phyloP scores from a whole-genome alignment of 2,329 filamentous ascomycete genomes.

The Orbilia quercus region DNA sequence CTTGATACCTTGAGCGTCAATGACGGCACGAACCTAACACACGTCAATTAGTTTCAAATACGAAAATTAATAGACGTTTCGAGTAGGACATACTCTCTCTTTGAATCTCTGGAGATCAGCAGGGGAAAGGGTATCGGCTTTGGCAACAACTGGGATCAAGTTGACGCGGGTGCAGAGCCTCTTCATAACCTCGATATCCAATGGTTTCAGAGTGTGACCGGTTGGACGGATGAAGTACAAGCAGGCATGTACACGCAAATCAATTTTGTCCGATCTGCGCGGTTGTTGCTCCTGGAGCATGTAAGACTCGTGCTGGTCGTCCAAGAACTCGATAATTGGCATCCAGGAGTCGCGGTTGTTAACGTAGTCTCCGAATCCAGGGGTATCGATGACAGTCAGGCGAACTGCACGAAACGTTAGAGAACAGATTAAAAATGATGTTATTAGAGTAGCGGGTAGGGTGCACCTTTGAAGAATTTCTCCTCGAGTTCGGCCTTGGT shows the following conservation, averaged over 20 bases:
- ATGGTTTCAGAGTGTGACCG: slow-evolving; percentile 96
- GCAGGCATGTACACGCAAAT: slow-evolving; percentile 97
- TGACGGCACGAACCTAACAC: slow-evolving; percentile 86
- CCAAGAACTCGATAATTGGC: slow-evolving; percentile 99
- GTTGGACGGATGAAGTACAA: slow-evolving; percentile 99
- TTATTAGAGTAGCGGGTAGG: too few species aligned
- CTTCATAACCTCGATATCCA: slow-evolving; percentile 99
- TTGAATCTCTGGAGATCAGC: slow-evolving; percentile 93
- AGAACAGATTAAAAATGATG: slow-evolving; percentile 5
- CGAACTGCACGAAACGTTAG: slow-evolving; percentile 73
- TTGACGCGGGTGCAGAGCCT: slow-evolving; percentile 97
- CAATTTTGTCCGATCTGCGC: slow-evolving; percentile 97
- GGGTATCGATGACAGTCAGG: slow-evolving; percentile 97
- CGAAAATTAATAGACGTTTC: background rate
- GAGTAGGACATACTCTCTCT: slow-evolving; percentile 79
- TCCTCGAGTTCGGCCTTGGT: slow-evolving; percentile 99
- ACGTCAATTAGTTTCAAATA: background rate
- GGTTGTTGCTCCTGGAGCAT: slow-evolving; percentile 99
- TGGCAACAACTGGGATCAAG: slow-evolving; percentile 96
- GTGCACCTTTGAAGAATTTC: slow-evolving; percentile 99
- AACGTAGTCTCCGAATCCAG: slow-evolving; percentile 99
- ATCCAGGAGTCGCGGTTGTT: slow-evolving; percentile 99
- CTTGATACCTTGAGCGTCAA: slow-evolving; percentile 99
- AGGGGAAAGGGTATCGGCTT: slow-evolving; percentile 97
- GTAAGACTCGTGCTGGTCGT: slow-evolving; percentile 99